phyloP scores from a whole-genome alignment of 768 basidiomycete species.

The Aureoboletus auriporus region DNA sequence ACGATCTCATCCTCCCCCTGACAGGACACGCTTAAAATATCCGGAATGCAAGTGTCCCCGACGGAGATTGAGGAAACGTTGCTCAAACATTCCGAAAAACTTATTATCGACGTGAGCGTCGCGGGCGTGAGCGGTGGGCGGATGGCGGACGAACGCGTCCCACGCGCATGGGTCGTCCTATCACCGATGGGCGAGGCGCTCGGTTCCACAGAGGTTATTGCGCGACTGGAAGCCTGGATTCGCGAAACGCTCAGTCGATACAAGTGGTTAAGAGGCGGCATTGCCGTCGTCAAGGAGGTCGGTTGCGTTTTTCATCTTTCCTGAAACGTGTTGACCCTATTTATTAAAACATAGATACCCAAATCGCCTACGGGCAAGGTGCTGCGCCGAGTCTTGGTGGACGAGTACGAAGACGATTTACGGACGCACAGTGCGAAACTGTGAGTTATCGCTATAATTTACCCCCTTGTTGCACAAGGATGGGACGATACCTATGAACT shows the following conservation, averaged over 20 bases:
- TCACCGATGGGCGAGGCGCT: constrained; percentile 48
- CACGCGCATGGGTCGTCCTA: constrained; percentile 76
- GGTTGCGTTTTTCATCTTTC: constrained; percentile 14
- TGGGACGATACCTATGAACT: no score
- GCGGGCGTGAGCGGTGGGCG: constrained; percentile 75
- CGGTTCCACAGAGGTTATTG: constrained; percentile 39
- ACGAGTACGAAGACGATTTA: not conserved
- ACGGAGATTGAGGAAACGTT: constrained; percentile 71
- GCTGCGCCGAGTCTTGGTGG: not conserved
- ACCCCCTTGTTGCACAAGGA: no score
- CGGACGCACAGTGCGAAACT: not conserved
- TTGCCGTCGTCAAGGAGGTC: constrained; percentile 62
- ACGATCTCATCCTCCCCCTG: no score
- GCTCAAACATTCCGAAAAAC: constrained; percentile 53
- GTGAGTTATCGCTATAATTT: no score
- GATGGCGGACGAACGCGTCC: constrained; percentile 67
- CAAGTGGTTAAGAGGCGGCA: constrained; percentile 75
- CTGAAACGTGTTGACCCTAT: not conserved
- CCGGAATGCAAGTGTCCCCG: constrained; percentile 77
- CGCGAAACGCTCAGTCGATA: constrained; percentile 63
- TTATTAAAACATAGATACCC: constrained; percentile 49
- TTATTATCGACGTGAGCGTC: constrained; percentile 67
- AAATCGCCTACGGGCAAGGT: constrained; percentile 55
- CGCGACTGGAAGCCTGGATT: constrained; percentile 57
- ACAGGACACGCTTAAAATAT: constrained; percentile 77